These are phyloP conservation scores for Furcasterigmium furcatum DNA, from an alignment of 2,329 filamentous ascomycete genomes.

Conservation along the genomic window DNA sequence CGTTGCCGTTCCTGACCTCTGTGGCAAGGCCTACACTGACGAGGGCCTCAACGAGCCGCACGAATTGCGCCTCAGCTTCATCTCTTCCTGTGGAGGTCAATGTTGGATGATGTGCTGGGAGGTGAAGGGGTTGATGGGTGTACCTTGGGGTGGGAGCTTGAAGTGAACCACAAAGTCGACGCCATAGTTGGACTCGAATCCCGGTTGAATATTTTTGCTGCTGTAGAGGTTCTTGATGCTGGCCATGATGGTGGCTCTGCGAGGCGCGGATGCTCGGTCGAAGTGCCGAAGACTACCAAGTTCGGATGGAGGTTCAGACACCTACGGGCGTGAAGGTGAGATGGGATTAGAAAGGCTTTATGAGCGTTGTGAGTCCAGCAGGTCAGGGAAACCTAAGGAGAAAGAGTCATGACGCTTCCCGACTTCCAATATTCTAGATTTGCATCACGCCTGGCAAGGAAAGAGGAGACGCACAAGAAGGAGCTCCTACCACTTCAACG, in stretches of 20 bases:
- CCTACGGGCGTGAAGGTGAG: no score
- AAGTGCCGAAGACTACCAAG: neutral
- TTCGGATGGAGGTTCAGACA: neutral
- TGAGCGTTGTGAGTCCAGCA: neutral
- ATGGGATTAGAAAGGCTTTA: no score
- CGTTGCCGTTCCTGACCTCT: slow-evolving; percentile 79
- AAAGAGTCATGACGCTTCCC: slow-evolving; percentile 1
- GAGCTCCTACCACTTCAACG: neutral
- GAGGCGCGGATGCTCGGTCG: neutral
- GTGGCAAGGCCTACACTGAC: slow-evolving; percentile 78
- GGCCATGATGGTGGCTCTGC: slow-evolving; percentile 8
- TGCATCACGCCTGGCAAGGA: no score
- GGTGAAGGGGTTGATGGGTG: neutral
- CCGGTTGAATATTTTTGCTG: slow-evolving; percentile 8
- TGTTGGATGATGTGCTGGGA: neutral
- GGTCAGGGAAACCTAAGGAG: neutral
- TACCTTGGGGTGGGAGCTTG: slow-evolving; percentile 53
- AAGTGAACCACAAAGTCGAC: slow-evolving; percentile 90
- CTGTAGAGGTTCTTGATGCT: slow-evolving; percentile 11
- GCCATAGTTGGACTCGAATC: slow-evolving; percentile 25
- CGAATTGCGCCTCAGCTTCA: slow-evolving; percentile 72
- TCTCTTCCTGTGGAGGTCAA: slow-evolving; percentile 50
- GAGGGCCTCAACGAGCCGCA: slow-evolving; percentile 72
- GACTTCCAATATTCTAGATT: no score
- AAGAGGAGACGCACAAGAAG: no score